phyloP scores from a whole-genome alignment of 73 alveolate species.

The Blepharisma stoltei region DNA sequence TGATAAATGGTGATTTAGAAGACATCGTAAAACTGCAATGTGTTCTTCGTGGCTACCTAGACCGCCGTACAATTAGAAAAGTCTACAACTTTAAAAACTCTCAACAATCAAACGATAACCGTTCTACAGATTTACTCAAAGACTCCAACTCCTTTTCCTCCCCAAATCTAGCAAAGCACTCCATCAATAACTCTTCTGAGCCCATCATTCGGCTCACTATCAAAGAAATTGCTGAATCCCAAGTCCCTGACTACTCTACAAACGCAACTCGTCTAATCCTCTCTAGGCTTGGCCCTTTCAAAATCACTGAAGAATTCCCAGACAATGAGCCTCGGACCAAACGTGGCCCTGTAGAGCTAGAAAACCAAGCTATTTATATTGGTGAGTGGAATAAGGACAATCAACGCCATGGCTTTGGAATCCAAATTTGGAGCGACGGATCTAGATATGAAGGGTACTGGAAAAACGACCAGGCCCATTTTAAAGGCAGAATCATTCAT shows the following conservation, averaged over 20 bases:
- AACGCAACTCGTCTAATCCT: background rate
- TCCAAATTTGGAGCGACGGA: constrained; percentile 37
- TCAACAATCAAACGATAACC: too few relatives aligned
- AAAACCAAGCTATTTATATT: constrained; percentile 26
- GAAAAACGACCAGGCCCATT: constrained; percentile 40
- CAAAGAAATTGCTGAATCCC: background rate
- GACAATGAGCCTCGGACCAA: background rate
- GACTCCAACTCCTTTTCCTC: too few relatives aligned
- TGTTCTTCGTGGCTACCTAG: constrained; percentile 15
- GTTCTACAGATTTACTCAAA: too few relatives aligned
- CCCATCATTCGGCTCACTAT: background rate
- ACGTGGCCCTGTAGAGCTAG: constrained; percentile 22
- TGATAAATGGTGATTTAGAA: too few relatives aligned
- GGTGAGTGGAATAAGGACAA: constrained; percentile 35
- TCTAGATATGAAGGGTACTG: constrained; percentile 45
- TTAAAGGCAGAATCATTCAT: constrained; percentile 41
- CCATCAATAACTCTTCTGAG: background rate
- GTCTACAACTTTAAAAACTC: background rate
- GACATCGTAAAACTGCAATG: background rate
- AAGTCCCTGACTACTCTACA: constrained; percentile 13
- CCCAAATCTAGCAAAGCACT: too few relatives aligned
- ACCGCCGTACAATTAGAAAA: background rate
- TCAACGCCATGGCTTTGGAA: constrained; percentile 44
- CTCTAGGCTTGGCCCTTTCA: constrained; percentile 1
- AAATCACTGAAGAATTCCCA: background rate